Evolutionary conservation across 2,329 filamentous ascomycete genomes (phyloP).

Genomic region (Blumeria graminis): DNA sequence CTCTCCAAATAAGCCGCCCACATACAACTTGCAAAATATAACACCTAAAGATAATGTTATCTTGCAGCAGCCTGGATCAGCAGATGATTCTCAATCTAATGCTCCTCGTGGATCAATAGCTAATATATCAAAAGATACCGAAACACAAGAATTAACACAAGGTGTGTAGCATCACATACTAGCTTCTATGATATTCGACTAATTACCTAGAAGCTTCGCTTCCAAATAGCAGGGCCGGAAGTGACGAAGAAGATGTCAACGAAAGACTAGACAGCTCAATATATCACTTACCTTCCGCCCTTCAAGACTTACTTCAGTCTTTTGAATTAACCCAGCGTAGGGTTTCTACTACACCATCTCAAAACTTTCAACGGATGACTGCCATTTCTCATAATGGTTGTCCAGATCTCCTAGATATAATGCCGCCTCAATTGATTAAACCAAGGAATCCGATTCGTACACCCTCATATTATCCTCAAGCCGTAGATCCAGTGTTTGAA

Average conservation of each 20-base stretch:
- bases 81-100: slow-evolving; percentile 14
- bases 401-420: slow-evolving; percentile 52
- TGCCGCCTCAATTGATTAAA: slow-evolving; percentile 62
- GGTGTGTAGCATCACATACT: slow-evolving; percentile 15
- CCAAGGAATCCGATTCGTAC: slow-evolving; percentile 62
- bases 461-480: slow-evolving; percentile 69
- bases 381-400: slow-evolving; percentile 47
- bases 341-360: slow-evolving; percentile 24
- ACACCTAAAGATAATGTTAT: slow-evolving; percentile 17
- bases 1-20: slow-evolving; percentile 27
- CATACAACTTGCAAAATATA: slow-evolving; percentile 4
- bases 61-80: slow-evolving; percentile 21
- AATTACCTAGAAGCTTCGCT: slow-evolving; percentile 4
- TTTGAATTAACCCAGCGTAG: slow-evolving; percentile 66
- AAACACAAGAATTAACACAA: slow-evolving; percentile 21
- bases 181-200: slow-evolving; percentile 4
- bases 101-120: slow-evolving; percentile 9
- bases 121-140: slow-evolving; percentile 17
- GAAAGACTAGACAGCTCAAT: slow-evolving; percentile 48
- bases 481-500: slow-evolving; percentile 77
- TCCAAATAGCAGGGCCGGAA: too few relatives aligned
- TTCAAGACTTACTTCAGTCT: slow-evolving; percentile 77
- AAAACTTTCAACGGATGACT: slow-evolving; percentile 49
- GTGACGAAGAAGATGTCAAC: neutral
- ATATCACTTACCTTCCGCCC: slow-evolving; percentile 70